Conservation (phyloP, 495 filamentous ascomycete species). For the Neurospora cerealis region DNA sequence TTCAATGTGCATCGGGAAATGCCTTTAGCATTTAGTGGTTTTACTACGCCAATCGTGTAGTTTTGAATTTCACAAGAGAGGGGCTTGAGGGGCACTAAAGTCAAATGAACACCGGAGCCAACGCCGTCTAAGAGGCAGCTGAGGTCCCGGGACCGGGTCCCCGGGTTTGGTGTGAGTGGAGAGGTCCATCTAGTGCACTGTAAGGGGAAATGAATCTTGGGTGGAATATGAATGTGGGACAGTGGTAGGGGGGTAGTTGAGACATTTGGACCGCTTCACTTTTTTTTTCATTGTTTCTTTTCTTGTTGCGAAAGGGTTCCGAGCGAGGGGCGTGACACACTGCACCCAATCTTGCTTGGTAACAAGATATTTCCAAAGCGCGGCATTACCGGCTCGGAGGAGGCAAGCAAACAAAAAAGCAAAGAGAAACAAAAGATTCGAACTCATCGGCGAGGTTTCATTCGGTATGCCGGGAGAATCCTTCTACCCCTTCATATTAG, state of each 20-base stretch:
- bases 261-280: not conserved
- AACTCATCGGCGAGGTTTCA: not conserved
- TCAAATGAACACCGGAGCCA: not conserved
- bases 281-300: not conserved
- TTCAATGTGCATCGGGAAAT: not conserved
- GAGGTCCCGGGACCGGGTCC: not conserved
- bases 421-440: not conserved
- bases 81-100: not conserved
- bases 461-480: not conserved
- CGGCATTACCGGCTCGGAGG: not conserved
- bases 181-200: not conserved
- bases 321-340: not conserved
- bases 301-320: not conserved
- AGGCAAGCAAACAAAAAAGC: not conserved
- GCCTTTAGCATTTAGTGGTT: not conserved
- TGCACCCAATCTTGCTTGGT: not conserved
- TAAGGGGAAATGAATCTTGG: not conserved
- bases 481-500: not conserved
- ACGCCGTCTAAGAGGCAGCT: not conserved
- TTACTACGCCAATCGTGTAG: not conserved
- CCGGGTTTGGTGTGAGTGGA: not conserved
- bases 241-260: not conserved
- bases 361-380: not conserved
- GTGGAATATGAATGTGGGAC: not conserved
- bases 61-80: not conserved